Percentiles rank a stretch among this genome's conserved stretches.
These are phyloP conservation scores for Geranium rotundifolium DNA, from an alignment of 345 rosid species.

Conservation along the genomic window DNA sequence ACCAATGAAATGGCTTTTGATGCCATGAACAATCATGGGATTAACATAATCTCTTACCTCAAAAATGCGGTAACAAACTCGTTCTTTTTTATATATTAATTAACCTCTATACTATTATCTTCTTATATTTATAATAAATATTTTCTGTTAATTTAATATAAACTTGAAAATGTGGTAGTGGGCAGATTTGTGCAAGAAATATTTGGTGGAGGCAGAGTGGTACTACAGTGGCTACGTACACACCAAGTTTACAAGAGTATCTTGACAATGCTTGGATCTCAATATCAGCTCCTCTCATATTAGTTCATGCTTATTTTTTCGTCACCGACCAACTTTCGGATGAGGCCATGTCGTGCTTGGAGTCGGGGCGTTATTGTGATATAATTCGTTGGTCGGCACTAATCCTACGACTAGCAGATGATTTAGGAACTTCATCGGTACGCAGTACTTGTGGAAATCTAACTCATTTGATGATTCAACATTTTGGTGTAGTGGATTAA, in stretches of 20 bases:
- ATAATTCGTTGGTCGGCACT: slow-evolving; percentile 22
- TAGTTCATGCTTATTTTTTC: slow-evolving; percentile 20
- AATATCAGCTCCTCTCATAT: slow-evolving; percentile 16
- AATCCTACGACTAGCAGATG: slow-evolving; percentile 32
- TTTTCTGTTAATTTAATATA: too few species aligned
- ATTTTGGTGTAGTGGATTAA: too few species aligned
- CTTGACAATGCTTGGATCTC: slow-evolving; percentile 29
- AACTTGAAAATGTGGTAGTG: too few species aligned
- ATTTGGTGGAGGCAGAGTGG: slow-evolving; percentile 38
- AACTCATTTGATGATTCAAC: too few species aligned
- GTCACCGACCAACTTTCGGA: background rate
- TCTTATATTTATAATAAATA: too few species aligned
- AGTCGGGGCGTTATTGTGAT: slow-evolving; percentile 11
- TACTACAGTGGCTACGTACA: background rate
- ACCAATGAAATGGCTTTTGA: too few species aligned
- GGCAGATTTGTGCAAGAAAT: slow-evolving; percentile 20
- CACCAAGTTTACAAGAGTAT: slow-evolving; percentile 32
- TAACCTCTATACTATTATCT: too few species aligned
- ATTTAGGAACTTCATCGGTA: slow-evolving; percentile 35
- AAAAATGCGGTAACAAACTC: too few species aligned
- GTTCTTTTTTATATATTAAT: too few species aligned
- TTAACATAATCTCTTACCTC: too few species aligned
- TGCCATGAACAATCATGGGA: too few species aligned
- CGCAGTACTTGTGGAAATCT: too few species aligned
- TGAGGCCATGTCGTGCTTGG: slow-evolving; percentile 13